Base-by-base conservation (phyloP, 495 filamentous ascomycete species). In the Polyplosphaeria fusca region DNA sequence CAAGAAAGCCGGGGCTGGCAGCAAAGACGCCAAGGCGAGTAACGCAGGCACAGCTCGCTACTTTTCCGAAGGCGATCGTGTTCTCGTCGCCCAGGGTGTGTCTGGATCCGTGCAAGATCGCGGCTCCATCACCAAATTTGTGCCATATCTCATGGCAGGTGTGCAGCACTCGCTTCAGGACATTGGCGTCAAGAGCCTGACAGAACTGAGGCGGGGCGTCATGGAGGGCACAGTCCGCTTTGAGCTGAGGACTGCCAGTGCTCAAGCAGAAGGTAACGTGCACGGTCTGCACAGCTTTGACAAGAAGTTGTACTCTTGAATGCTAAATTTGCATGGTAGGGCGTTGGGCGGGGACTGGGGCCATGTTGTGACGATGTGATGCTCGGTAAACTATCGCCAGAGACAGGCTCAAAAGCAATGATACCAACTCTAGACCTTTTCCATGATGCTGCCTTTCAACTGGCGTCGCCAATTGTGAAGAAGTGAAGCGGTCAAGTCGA, bases 41-140 rank as follows among this genome's bases (percentile, higher is more conserved):
- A 97, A 97, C 73, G 93, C 93, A 57, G 93, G 94, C 60, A 96
- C 94, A 50, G 94, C 93, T 49, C 86, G 93, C 40, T 99, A 99
- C 79, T 99, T 99, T 78, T 95, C 89, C 51, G 93, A 99, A 72
- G 93, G 92, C 61, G 89, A 92, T 71, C 82, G 85, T 55, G 82
- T 99, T 55, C 84, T 96, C 38, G 93, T 99, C 67, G 93, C 93
- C 37, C 93, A 99, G 76, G 93, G 93, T 75, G 93, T 99, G 5
- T 90, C 88, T 40, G 85, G 85, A 47, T 74, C 79, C 45, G 85
- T 88, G 40, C 74, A 85, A 18, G 85, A 87, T 69, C 80, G 84
- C 52, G 86, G 86, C 26, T 94, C 89, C 24, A 79, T 98, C 61
- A 88, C 81, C 65, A 96, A 93, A 73, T 99, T 99, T 67, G 80